A percentile compares a stretch with the other conserved stretches of the same genome.
phyloP scores from a whole-genome alignment of 2,329 filamentous ascomycete species.

The Calonectria pseudoreteaudii region DNA sequence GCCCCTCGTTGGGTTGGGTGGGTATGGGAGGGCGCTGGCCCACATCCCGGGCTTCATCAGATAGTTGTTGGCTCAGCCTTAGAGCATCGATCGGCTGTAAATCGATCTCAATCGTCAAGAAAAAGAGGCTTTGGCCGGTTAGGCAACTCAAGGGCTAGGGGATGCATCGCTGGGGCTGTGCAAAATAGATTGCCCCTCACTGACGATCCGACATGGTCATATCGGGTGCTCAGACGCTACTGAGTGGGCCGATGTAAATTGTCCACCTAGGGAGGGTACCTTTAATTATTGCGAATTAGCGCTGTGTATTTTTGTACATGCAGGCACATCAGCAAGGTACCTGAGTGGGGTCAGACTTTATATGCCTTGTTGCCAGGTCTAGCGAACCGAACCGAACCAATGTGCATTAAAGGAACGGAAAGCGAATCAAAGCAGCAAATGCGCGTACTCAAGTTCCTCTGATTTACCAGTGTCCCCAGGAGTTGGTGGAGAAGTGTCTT shows the following conservation, averaged over 20 bases:
- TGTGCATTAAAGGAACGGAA: neutral
- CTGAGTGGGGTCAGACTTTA: neutral
- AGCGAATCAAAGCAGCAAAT: neutral
- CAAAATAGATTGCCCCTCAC: slow-evolving; percentile 1
- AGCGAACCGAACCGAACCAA: neutral
- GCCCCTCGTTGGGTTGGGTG: neutral
- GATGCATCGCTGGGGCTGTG: neutral
- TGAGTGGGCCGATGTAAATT: neutral
- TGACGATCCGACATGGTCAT: neutral
- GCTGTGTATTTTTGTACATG: neutral
- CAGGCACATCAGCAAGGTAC: neutral
- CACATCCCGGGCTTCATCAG: neutral
- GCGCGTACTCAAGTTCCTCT: neutral
- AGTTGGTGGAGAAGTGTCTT: neutral
- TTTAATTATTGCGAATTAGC: neutral
- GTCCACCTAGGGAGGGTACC: neutral
- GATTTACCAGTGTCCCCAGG: neutral
- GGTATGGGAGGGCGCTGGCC: neutral
- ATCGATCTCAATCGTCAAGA: neutral
- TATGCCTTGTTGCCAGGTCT: neutral
- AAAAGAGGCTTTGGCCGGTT: neutral
- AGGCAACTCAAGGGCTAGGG: neutral
- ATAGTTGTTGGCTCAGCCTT: neutral
- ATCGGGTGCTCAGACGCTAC: neutral
- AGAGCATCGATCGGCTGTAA: neutral